Base-by-base conservation (phyloP, 2,329 filamentous ascomycete genomes). In the Aspergillus aculeatinus region DNA sequence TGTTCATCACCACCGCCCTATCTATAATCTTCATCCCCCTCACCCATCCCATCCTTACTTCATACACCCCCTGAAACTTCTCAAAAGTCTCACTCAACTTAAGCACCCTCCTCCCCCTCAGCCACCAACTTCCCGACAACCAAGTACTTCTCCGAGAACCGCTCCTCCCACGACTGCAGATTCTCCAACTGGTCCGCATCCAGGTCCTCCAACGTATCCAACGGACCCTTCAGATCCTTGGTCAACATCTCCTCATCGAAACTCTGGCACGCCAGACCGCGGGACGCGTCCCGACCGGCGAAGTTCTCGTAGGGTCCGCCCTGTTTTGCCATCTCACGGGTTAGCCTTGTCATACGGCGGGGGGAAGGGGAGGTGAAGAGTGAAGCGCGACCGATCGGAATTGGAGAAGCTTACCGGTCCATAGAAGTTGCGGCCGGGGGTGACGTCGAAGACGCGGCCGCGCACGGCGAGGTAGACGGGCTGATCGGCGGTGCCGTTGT, bases 231-330 rank as follows among this genome's bases (percentile, higher is more conserved):
- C 58, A 98, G 79, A 75, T 97, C 90, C 81, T 94, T 87, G 19
- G 95, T 98, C 78, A 98, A 80, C 92, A 98, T 96, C 6, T 93
- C 90, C 81, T 91, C 87, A 74, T 97, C 95, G 76, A 99, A 98
- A 79, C 91, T 96, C 60, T 93, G 91, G 76, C 86, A 91, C 1
- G 95, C 94, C 61, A 99, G 80, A 1, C 95, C 95, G 55, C 94
- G 85, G 65, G 86, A 92, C 21, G 95, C 95, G 77, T 99, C 95
- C 44, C 93, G 83, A 0, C 95, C 95, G 0, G 95, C 95, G 73
- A 99, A 99, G 80, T 98, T 98, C 76, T 89, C 88, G 76, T 99
- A 99, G 2, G 94, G 92, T 0, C 94, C 94, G 12, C 92, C 93
- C 77, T 79, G 25, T 25, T 19, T 19, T 29, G 5, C 2, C 25